Conservation (phyloP, 495 filamentous ascomycete genomes). For the Hypoxylon lienhwacheense region DNA sequence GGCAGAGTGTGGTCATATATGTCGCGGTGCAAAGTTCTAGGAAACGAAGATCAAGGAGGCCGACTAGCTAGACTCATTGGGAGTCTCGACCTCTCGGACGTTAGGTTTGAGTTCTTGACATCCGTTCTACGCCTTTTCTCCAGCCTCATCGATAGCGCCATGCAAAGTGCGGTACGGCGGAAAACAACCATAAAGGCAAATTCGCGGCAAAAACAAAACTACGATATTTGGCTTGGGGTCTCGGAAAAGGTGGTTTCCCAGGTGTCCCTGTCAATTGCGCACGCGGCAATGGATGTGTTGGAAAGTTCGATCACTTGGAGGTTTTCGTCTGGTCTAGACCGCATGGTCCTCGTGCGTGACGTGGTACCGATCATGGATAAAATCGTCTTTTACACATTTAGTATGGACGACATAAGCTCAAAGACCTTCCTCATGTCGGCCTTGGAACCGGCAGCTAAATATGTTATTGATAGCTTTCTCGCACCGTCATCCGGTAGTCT, state of each 20-base stretch:
- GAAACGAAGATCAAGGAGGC: constrained; percentile 69
- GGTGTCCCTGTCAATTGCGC: constrained; percentile 69
- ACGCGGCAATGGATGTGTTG: constrained; percentile 75
- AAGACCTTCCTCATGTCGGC: constrained; percentile 61
- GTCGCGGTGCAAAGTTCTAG: constrained; percentile 73
- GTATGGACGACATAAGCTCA: constrained; percentile 63
- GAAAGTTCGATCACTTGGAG: constrained; percentile 83
- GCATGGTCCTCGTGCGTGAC: constrained; percentile 54
- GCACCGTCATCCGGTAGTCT: constrained; percentile 67
- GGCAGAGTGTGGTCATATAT: constrained; percentile 88
- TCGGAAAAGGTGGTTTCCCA: constrained; percentile 75
- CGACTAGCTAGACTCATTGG: constrained; percentile 72
- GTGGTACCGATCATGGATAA: constrained; percentile 69
- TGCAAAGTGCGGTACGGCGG: constrained; percentile 69
- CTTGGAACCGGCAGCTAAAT: constrained; percentile 68
- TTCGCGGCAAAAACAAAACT: constrained; percentile 54
- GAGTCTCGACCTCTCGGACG: constrained; percentile 71
- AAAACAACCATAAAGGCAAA: constrained; percentile 58
- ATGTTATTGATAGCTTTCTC: constrained; percentile 75
- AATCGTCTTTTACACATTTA: constrained; percentile 70
- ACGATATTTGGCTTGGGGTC: constrained; percentile 67
- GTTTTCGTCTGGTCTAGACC: constrained; percentile 67
- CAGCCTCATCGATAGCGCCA: constrained; percentile 72
- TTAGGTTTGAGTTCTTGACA: constrained; percentile 75
- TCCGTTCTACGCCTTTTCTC: constrained; percentile 73